Percentiles rank a stretch among this genome's conserved stretches.
Evolutionary conservation across 1,139 yeast genomes (phyloP).

Genomic region (Pichia sp.): DNA sequence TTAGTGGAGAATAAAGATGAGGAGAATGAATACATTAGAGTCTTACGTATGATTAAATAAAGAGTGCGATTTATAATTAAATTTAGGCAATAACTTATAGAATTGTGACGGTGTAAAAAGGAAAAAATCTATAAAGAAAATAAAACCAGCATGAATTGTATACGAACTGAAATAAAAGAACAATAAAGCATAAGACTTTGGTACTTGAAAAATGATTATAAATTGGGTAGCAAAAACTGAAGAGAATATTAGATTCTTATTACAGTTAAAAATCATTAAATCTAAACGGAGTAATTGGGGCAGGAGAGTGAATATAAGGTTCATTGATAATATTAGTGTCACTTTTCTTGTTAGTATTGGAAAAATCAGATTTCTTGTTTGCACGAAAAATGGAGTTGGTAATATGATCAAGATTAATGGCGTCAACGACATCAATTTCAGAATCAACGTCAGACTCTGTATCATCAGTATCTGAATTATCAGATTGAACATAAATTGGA

Average conservation of each 20-base stretch:
- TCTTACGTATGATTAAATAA: conserved; percentile 10
- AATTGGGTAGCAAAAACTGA: not conserved
- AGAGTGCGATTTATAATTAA: not conserved
- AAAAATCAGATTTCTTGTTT: not conserved
- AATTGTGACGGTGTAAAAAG: not conserved
- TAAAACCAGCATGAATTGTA: not conserved
- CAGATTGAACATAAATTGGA: not conserved
- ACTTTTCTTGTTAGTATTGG: not conserved
- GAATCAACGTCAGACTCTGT: conserved; percentile 5
- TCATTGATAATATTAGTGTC: not conserved
- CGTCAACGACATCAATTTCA: conserved; percentile 1
- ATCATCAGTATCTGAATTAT: not conserved
- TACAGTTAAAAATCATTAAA: not conserved
- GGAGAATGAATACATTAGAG: conserved; percentile 20
- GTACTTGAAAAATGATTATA: not conserved
- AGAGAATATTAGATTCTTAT: not conserved
- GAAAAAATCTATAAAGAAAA: not conserved
- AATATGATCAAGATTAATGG: not conserved
- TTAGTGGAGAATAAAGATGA: conserved; percentile 18
- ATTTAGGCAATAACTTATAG: not conserved
- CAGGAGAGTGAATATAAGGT: not conserved
- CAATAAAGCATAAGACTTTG: too few relatives aligned
- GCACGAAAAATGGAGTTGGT: conserved; percentile 1
- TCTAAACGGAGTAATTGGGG: not conserved
- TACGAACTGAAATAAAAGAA: not conserved